Evolutionary conservation across 2,329 filamentous ascomycete genomes (phyloP).

Genomic region (Chaetomiaceae sp.): DNA sequence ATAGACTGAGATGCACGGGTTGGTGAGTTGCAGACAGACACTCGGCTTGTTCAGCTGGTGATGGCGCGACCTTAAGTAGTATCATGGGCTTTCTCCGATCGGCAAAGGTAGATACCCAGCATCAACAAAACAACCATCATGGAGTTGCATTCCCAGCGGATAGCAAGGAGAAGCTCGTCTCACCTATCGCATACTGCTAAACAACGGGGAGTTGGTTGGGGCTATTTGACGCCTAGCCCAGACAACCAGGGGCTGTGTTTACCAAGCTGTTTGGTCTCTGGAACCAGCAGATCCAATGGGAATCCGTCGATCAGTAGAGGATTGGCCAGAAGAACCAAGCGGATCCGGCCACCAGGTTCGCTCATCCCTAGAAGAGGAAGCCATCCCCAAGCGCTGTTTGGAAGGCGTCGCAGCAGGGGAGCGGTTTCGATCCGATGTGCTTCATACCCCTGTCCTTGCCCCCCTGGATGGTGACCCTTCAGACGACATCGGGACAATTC

Average conservation of each 20-base stretch:
- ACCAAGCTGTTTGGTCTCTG: background rate
- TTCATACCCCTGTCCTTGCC: constrained; percentile 10
- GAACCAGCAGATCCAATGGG: background rate
- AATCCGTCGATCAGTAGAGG: background rate
- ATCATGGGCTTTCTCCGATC: too few species aligned
- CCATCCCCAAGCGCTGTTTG: constrained; percentile 3
- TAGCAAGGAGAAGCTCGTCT: too few species aligned
- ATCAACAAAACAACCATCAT: too few species aligned
- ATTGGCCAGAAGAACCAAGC: background rate
- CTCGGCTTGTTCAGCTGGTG: background rate
- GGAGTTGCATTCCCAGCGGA: too few species aligned
- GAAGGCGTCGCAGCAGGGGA: constrained; percentile 6
- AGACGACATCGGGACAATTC: background rate
- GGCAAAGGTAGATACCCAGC: too few species aligned
- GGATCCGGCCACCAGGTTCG: background rate
- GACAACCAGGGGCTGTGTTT: background rate
- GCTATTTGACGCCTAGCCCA: background rate
- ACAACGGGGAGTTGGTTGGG: too few species aligned
- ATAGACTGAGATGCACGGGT: constrained; percentile 1
- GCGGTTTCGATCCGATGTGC: background rate
- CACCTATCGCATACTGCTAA: too few species aligned
- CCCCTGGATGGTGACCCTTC: background rate
- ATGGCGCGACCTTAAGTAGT: background rate
- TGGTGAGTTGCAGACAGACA: background rate
- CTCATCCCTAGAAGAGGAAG: background rate